Evolutionary conservation across 2,329 filamentous ascomycete species (phyloP).

Genomic region (Rutstroemia sp.): DNA sequence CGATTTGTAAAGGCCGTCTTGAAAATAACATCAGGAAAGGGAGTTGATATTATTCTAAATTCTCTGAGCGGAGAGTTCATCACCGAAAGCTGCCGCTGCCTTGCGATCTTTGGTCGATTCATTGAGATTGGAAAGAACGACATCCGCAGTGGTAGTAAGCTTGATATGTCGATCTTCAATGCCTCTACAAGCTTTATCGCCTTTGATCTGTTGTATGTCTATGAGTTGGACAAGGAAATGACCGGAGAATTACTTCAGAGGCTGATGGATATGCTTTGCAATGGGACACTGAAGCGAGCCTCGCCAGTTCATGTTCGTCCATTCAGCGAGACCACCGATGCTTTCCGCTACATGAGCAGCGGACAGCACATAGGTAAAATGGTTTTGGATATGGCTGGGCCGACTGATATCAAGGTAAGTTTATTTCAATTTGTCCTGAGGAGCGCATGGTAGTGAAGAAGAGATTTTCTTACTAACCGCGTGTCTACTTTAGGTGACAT

Average conservation of each 20-base stretch:
- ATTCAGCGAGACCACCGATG: not conserved
- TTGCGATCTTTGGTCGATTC: slow-evolving; percentile 29
- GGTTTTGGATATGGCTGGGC: not conserved
- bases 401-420: too few species aligned
- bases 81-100: slow-evolving; percentile 27
- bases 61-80: slow-evolving; percentile 23
- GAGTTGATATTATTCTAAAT: slow-evolving; percentile 28
- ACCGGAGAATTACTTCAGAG: too few species aligned
- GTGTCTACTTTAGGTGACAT: too few species aligned
- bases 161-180: slow-evolving; percentile 17
- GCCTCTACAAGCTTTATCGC: slow-evolving; percentile 16
- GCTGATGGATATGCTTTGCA: too few species aligned
- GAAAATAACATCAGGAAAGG: not conserved
- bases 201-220: slow-evolving; percentile 14
- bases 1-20: not conserved
- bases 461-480: too few species aligned
- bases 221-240: too few species aligned
- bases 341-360: not conserved
- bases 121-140: slow-evolving; percentile 2
- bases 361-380: not conserved
- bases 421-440: too few species aligned
- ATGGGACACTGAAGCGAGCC: not conserved
- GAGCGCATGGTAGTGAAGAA: too few species aligned
- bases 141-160: slow-evolving; percentile 10
- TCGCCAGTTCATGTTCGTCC: not conserved